A percentile compares a stretch with the other conserved stretches of the same genome.
Conservation (phyloP, 352 stramenopile genomes). For the Globisporangium irregulare region DNA sequence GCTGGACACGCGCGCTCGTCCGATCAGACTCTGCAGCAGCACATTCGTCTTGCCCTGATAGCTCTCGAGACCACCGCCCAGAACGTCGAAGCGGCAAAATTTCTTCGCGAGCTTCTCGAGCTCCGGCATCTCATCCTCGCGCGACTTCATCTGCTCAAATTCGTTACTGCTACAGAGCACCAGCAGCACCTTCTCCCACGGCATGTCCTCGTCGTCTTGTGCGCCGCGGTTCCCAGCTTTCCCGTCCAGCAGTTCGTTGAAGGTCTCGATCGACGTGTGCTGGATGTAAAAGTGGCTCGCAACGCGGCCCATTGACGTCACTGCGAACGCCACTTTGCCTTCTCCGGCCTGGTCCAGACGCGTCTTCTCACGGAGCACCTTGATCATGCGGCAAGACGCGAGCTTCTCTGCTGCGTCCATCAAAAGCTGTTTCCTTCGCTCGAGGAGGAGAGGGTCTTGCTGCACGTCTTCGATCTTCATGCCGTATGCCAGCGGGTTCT, state of each 20-base stretch:
- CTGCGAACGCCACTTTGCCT: slow-evolving; percentile 78
- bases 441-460: slow-evolving; percentile 86
- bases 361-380: slow-evolving; percentile 63
- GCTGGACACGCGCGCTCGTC: slow-evolving; percentile 79
- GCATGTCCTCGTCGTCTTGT: slow-evolving; percentile 45
- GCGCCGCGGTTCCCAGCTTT: slow-evolving; percentile 34
- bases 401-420: slow-evolving; percentile 78
- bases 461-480: slow-evolving; percentile 93
- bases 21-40: slow-evolving; percentile 90
- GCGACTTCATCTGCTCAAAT: slow-evolving; percentile 96
- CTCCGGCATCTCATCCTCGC: slow-evolving; percentile 94
- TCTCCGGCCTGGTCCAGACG: slow-evolving; percentile 29
- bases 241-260: slow-evolving; percentile 93
- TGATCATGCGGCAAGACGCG: slow-evolving; percentile 79
- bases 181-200: slow-evolving; percentile 67
- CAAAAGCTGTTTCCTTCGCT: slow-evolving; percentile 59
- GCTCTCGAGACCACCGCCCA: slow-evolving; percentile 89
- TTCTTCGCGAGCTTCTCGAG: slow-evolving; percentile 90
- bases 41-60: slow-evolving; percentile 96
- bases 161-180: slow-evolving; percentile 88
- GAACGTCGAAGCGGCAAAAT: slow-evolving; percentile 87
- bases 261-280: slow-evolving; percentile 96
- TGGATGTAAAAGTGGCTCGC: slow-evolving; percentile 99
- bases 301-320: slow-evolving; percentile 96
- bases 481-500: slow-evolving; percentile 98